Percentiles rank a stretch among this genome's conserved stretches.
Conservation (phyloP, 805 yeast species). For the Saccharomycopsis selenospora region DNA sequence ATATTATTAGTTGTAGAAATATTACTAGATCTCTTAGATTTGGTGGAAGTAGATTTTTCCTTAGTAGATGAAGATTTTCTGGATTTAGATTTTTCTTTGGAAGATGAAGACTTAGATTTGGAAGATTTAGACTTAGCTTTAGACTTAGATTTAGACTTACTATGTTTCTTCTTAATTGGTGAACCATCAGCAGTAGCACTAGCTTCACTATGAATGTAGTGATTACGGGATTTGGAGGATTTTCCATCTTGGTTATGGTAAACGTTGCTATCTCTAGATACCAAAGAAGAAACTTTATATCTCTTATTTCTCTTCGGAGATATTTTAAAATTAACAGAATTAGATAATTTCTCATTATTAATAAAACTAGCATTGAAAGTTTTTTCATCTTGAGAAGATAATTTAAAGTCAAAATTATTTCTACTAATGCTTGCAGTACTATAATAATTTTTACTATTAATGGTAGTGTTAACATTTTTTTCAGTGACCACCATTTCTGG, state of each 20-base stretch:
- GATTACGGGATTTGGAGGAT: neutral
- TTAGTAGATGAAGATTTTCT: neutral
- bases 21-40: neutral
- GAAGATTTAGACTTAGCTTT: constrained; percentile 2
- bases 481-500: neutral
- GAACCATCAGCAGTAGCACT: neutral
- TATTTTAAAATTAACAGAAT: constrained; percentile 14
- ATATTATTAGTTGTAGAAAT: too few relatives aligned
- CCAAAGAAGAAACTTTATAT: constrained; percentile 16
- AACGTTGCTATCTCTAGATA: constrained; percentile 5
- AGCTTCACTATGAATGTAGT: neutral
- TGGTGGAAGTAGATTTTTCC: neutral
- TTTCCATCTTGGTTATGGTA: constrained; percentile 5
- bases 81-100: constrained; percentile 7
- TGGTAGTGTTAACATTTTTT: too few relatives aligned
- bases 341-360: neutral
- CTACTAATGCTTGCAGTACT: constrained; percentile 3
- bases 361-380: neutral
- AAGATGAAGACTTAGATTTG: neutral
- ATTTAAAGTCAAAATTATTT: constrained; percentile 15
- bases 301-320: constrained; percentile 20
- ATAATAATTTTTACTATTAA: too few relatives aligned
- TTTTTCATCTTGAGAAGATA: neutral
- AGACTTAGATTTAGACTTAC: neutral
- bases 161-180: neutral